phyloP scores from a whole-genome alignment of 2,329 filamentous ascomycete species.

The Pseudogymnoascus sp. region DNA sequence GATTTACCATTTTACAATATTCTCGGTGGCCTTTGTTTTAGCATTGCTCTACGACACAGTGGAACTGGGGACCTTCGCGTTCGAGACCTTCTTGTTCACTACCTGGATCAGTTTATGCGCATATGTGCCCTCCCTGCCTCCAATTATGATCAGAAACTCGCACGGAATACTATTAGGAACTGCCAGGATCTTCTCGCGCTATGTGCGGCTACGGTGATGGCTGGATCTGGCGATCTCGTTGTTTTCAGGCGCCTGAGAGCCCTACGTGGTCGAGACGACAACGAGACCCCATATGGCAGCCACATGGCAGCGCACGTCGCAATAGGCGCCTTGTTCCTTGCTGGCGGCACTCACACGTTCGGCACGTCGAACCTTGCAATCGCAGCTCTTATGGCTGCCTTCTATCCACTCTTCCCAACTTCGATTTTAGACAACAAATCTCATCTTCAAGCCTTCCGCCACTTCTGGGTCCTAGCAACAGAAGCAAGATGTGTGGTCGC shows the following conservation, averaged over 20 bases:
- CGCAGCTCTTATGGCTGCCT: constrained; percentile 76
- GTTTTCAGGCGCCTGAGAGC: constrained; percentile 79
- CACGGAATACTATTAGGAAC: constrained; percentile 75
- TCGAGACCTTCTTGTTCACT: constrained; percentile 72
- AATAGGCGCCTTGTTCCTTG: constrained; percentile 82
- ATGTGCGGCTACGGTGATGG: constrained; percentile 83
- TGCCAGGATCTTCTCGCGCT: constrained; percentile 85
- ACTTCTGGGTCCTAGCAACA: constrained; percentile 92
- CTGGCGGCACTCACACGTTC: constrained; percentile 86
- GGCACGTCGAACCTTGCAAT: constrained; percentile 81
- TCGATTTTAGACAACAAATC: constrained; percentile 89
- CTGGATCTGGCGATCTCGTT: constrained; percentile 81
- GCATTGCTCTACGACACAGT: constrained; percentile 63
- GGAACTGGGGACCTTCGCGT: constrained; percentile 63
- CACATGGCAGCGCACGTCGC: constrained; percentile 90
- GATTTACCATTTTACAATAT: constrained; percentile 94
- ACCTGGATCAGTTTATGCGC: constrained; percentile 79
- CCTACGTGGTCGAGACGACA: constrained; percentile 78
- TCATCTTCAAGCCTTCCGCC: constrained; percentile 90
- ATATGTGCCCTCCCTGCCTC: constrained; percentile 53
- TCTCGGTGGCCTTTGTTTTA: constrained; percentile 78
- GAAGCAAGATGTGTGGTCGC: constrained; percentile 83
- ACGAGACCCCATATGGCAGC: constrained; percentile 82
- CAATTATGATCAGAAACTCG: constrained; percentile 73
- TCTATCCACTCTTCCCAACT: constrained; percentile 88